Evolutionary conservation across 1,284 basidiomycete genomes (phyloP), one percentile per base, ranked within the genome.

Genomic region (Sutorius eximius): DNA sequence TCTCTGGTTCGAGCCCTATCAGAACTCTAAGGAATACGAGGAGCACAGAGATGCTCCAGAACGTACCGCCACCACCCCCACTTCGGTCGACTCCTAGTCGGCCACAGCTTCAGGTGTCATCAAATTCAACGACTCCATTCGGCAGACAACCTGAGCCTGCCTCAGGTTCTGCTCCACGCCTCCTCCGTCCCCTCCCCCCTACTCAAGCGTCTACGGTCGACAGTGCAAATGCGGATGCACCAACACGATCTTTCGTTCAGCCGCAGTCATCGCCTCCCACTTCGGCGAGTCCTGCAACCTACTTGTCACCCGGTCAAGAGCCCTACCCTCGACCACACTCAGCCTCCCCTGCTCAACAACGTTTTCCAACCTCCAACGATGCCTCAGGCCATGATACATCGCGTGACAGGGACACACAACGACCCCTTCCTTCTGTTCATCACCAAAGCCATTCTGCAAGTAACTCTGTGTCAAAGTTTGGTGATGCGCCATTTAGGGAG

Each of bases 311-410:
- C 47, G 59, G 50, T 27, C 73, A 76, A 56, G 85, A 87, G 2
- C 80, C 82, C 9, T 80, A 77, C 61, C 76, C 80, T 30, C 77
- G 85, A 32, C 82, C 86, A 2, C 79, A 76, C 49, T 86, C 86
- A 38, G 82, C 85, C 18, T 80, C 82, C 9, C 79, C 82, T 24
- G 72, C 73, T 27, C 70, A 73, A 42, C 67, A 64, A 12, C 69
- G 71, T 10, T 63, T 69, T 45, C 64, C 69, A 36, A 51, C 40
- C 48, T 52, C 64, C 7, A 57, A 38, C n/a, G 70, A 72, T n/a
- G 11, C 34, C 20, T 22, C 47, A 8, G 16, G 44, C n/a, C 55
- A 62, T 7, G 71, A 73, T 32, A 11, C 16, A 29, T 42, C 53
- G 33, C 71, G 63, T 12, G 71, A 73, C 36, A 67, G 57, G 42